Base-by-base conservation (phyloP, 306 rosid genomes). In the Erythrophleum fordii region DNA sequence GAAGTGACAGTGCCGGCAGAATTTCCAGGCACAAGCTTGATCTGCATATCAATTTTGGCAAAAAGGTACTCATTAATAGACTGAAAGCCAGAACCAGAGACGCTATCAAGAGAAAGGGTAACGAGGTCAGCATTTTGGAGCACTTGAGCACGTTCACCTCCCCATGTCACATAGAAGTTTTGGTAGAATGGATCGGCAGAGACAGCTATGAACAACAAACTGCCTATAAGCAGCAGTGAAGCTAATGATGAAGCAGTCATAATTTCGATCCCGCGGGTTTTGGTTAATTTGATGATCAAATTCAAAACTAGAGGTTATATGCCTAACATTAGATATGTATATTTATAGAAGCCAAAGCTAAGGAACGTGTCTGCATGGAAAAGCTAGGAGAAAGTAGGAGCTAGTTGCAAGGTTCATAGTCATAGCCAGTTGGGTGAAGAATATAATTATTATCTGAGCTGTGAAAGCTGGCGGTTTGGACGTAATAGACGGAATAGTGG, bases 11-110 rank as follows among this genome's bases (percentile, higher is more conserved):
- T 88, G 66, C 91, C 89, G 20, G 89, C 91, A 1, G 91, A 88
- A 75, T 88, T 87, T 56, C 92, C 92, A 14, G 91, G 78, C 17
- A 91, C 95, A 2, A 91, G 91, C 76, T 91, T 91, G 14, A 91
- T 76, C 72, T 89, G 90, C 91, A 87, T 89, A 62, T 89, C 95
- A 35, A 91, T 82, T 79, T 89, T 84, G 14, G 87, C 95, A 28
- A 87, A 91, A 75, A 91, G 81, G 68, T 85, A 91, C 51, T 91
- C 83, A 1, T 83, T 37, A 67, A 72, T 86, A 35, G 91, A 88
- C 41, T 79, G 79, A 69, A 88, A 86, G 2, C 91, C 91, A 34
- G 89, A 88, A 73, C 91, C 91, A 23, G 91, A 88, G 62, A 61
- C 9, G 14, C 29, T 86, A 66, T 88, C 89, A 9, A 88, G 72